These are phyloP conservation scores for Ogataea corticis DNA, from an alignment of 805 yeast species.

Conservation along the genomic window DNA sequence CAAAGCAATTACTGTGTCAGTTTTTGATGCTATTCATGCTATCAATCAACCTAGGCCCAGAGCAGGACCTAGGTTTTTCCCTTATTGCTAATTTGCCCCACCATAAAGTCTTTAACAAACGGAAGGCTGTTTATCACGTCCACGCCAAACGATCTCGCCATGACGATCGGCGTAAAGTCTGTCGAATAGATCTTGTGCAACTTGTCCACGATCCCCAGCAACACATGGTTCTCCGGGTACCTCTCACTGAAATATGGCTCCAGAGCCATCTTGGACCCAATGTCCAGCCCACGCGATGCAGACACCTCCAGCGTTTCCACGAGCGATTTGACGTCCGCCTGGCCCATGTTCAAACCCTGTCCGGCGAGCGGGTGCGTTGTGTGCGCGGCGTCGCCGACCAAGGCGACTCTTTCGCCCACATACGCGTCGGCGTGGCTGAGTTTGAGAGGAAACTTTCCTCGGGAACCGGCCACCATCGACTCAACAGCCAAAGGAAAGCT, in stretches of 20 bases:
- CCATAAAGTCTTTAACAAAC: slow-evolving; percentile 68
- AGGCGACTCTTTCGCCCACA: slow-evolving; percentile 78
- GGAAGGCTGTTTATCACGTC: slow-evolving; percentile 62
- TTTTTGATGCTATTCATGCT: too few relatives aligned
- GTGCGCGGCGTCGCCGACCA: slow-evolving; percentile 99
- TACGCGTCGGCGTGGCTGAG: slow-evolving; percentile 90
- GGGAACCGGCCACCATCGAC: slow-evolving; percentile 57
- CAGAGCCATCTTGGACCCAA: slow-evolving; percentile 76
- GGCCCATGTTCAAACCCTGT: slow-evolving; percentile 98
- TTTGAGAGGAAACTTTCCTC: slow-evolving; percentile 88
- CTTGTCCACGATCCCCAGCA: slow-evolving; percentile 89
- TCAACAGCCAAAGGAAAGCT: slow-evolving; percentile 67
- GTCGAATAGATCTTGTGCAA: slow-evolving; percentile 83
- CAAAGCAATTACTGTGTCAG: too few relatives aligned
- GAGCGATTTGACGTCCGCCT: slow-evolving; percentile 79
- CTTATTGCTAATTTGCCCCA: slow-evolving; percentile 44
- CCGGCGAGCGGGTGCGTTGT: slow-evolving; percentile 97
- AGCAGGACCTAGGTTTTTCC: not conserved
- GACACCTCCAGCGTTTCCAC: slow-evolving; percentile 71
- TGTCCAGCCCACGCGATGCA: slow-evolving; percentile 76
- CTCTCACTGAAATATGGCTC: slow-evolving; percentile 88
- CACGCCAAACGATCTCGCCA: slow-evolving; percentile 74
- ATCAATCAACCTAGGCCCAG: too few relatives aligned
- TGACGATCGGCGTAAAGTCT: slow-evolving; percentile 71
- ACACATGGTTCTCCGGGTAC: slow-evolving; percentile 73